These are phyloP conservation scores for Cymbopogon flexuosus DNA, from an alignment of 202 grass and related monocot genomes.

Conservation along the genomic window DNA sequence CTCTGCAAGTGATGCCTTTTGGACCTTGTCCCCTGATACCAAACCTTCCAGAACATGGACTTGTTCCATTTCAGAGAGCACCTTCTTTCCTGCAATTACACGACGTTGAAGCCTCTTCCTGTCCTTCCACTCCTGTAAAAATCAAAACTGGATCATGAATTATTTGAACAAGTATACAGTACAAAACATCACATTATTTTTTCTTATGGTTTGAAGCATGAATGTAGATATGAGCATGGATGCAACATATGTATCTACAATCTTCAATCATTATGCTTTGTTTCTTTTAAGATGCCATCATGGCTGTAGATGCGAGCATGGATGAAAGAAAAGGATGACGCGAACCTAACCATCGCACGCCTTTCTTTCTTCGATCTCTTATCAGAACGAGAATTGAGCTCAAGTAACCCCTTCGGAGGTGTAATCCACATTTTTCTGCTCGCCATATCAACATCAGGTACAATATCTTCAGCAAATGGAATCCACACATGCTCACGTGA, in stretches of 20 bases:
- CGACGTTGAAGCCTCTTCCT: slow-evolving; percentile 68
- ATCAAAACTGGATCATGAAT: slow-evolving; percentile 1
- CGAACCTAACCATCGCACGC: slow-evolving; percentile 84
- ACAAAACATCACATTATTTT: slow-evolving; percentile 8
- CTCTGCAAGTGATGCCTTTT: slow-evolving; percentile 68
- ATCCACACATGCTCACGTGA: slow-evolving; percentile 62
- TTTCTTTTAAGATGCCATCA: slow-evolving; percentile 14
- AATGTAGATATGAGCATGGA: too few relatives aligned
- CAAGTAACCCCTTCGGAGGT: slow-evolving; percentile 90
- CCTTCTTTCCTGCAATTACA: slow-evolving; percentile 68
- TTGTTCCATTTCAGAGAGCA: slow-evolving; percentile 72
- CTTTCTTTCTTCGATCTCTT: slow-evolving; percentile 85
- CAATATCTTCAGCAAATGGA: slow-evolving; percentile 91
- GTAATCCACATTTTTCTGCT: slow-evolving; percentile 81
- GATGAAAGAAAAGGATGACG: slow-evolving; percentile 43
- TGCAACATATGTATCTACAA: slow-evolving; percentile 9
- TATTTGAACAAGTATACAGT: slow-evolving; percentile 2
- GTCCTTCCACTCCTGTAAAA: slow-evolving; percentile 83
- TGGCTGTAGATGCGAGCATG: slow-evolving; percentile 12
- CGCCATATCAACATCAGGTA: slow-evolving; percentile 74
- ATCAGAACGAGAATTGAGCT: slow-evolving; percentile 71
- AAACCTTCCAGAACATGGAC: slow-evolving; percentile 79
- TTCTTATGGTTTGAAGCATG: slow-evolving; percentile 2
- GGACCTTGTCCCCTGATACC: slow-evolving; percentile 55
- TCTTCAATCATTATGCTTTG: neutral